phyloP scores from a whole-genome alignment of 2,329 filamentous ascomycete genomes.

The Aspergillus sp. region DNA sequence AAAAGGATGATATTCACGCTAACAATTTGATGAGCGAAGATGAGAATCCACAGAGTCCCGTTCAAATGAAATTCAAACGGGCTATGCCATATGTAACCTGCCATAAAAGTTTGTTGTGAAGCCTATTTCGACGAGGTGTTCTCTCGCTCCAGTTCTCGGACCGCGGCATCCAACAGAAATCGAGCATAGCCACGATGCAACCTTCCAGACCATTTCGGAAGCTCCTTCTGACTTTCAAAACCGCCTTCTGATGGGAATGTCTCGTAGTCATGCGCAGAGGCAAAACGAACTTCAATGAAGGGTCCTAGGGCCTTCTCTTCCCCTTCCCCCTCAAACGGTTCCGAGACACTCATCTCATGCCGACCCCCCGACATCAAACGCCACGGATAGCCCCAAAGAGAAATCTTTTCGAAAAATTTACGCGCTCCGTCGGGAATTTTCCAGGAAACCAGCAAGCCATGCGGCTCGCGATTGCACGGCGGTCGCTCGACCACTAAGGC shows the following conservation, averaged over 20 bases:
- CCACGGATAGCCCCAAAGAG: slow-evolving; percentile 31
- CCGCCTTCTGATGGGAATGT: slow-evolving; percentile 19
- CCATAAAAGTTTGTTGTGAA: neutral
- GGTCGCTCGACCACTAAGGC: slow-evolving; percentile 16
- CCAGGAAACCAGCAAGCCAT: slow-evolving; percentile 24
- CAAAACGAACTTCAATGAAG: slow-evolving; percentile 28
- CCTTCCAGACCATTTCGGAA: slow-evolving; percentile 22
- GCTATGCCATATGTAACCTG: neutral
- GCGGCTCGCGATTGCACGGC: slow-evolving; percentile 7
- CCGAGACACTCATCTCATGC: slow-evolving; percentile 28
- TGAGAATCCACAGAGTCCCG: too few relatives aligned
- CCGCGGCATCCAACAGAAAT: slow-evolving; percentile 24
- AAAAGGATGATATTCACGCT: too few relatives aligned
- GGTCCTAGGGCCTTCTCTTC: neutral
- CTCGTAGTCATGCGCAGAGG: slow-evolving; percentile 29
- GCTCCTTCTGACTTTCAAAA: slow-evolving; percentile 20
- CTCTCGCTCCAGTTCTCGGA: slow-evolving; percentile 14
- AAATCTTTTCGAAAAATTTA: slow-evolving; percentile 26
- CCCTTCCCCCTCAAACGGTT: slow-evolving; percentile 17
- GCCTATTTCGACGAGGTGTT: too few relatives aligned
- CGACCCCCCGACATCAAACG: slow-evolving; percentile 26
- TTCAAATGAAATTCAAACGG: too few relatives aligned
- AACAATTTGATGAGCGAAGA: too few relatives aligned
- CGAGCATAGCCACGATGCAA: slow-evolving; percentile 29
- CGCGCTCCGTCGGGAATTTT: slow-evolving; percentile 18